These are phyloP conservation scores for Trichoderma koningiopsis DNA, from an alignment of 2,329 filamentous ascomycete genomes.

Conservation along the genomic window DNA sequence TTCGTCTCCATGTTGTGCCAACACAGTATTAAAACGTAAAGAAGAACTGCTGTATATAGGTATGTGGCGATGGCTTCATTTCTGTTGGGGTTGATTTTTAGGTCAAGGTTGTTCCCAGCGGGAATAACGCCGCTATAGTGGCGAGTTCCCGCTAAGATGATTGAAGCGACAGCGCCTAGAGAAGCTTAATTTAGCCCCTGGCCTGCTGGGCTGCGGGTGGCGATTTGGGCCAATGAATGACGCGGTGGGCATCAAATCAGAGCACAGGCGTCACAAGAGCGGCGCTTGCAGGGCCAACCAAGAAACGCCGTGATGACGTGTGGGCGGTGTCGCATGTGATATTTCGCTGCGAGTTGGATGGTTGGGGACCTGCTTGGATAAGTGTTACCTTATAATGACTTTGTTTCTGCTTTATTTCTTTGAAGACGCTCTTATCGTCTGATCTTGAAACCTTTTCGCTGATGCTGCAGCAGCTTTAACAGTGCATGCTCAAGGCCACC, in stretches of 20 bases:
- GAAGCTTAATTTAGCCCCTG: constrained; percentile 21
- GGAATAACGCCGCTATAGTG: neutral
- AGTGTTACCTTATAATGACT: neutral
- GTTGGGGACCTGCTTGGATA: neutral
- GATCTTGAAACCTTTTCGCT: neutral
- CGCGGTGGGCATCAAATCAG: neutral
- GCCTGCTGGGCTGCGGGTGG: neutral
- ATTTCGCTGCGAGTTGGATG: neutral
- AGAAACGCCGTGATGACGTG: constrained; percentile 23
- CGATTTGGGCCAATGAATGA: constrained; percentile 18
- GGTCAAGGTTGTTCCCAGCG: neutral
- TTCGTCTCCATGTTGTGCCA: no score
- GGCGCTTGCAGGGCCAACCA: constrained; percentile 24
- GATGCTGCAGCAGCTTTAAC: neutral
- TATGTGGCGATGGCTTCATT: neutral
- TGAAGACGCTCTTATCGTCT: neutral
- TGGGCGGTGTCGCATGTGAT: neutral
- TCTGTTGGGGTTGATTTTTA: neutral
- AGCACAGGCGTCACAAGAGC: neutral
- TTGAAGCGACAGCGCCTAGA: neutral
- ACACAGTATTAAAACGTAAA: neutral
- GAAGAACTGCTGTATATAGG: neutral
- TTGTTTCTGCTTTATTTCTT: neutral
- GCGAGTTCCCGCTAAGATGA: neutral
- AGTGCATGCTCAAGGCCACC: neutral